Evolutionary conservation across 2,329 filamentous ascomycete genomes (phyloP), one percentile per base, ranked within the genome.

Genomic region (Colletotrichum euphorbiae): DNA sequence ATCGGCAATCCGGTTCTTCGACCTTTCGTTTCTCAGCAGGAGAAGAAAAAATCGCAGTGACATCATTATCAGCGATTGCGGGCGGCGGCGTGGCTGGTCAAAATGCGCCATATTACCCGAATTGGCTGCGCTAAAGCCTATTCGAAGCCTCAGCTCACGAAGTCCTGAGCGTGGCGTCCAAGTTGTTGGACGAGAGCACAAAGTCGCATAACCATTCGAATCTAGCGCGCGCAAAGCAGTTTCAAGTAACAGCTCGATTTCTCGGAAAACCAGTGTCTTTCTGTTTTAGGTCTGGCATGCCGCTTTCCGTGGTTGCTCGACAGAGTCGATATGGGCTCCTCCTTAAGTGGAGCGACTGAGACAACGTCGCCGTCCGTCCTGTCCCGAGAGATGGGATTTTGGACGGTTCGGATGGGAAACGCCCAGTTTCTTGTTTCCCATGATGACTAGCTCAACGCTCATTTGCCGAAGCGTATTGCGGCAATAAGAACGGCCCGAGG

Each of bases 371-470:
- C 28, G 15, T 40, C 19, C 28, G 15, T 40, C 40, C 55, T 19
- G 24, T 36, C 33, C 48, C 56, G 17, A 19, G 28, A 40, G 56
- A 15, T 58, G 7, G 55, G 55, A 24, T 36, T 40, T 17, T 31
- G 42, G 24, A 51, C 17, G 15, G 21, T 59, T 31, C 36, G 13
- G 6, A 17, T 56, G 36, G 33, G n/a, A 55, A 55, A 54, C 31
- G 33, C 51, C 31, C 31, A 13, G 13, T 38, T 40, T n/a, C 21
- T 31, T n/a, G 19, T 57, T 38, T n/a, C 17, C 15, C 33, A 15
- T 50, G n/a, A 48, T 11, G 62, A 69, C 62, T 67, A 69, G 67
- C 63, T 69, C 63, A 69, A 69, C 62, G 62, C 67, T 57, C 62
- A 52, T 8, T 19, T 8, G 6, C 42, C 31, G 31, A 62, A 36